phyloP scores from a whole-genome alignment of 495 filamentous ascomycete species.

The Tuber calosporum region DNA sequence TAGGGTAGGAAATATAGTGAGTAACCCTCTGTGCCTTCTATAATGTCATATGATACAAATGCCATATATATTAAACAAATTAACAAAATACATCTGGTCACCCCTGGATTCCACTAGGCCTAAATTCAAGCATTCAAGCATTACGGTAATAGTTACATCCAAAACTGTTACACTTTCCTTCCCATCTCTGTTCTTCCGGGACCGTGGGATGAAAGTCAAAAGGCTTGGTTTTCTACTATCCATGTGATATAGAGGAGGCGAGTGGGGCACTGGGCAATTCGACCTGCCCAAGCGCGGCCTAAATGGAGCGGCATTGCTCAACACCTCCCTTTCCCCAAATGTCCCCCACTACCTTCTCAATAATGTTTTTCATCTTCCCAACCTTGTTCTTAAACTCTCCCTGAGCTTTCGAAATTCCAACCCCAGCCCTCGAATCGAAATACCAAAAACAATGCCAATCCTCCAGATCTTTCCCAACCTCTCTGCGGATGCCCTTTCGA shows the following conservation, averaged over 20 bases:
- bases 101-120: no score
- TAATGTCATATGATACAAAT: no score
- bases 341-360: background rate
- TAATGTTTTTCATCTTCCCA: background rate
- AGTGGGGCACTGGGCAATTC: background rate
- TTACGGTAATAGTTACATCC: no score
- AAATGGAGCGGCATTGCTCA: background rate
- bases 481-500: background rate
- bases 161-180: no score
- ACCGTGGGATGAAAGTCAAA: background rate
- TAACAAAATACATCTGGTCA: no score
- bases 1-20: no score
- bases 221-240: background rate
- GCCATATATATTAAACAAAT: no score
- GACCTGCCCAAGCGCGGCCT: background rate
- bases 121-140: no score
- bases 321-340: slow-evolving; percentile 2
- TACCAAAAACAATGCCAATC: slow-evolving; percentile 10
- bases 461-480: background rate
- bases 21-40: no score
- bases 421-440: background rate
- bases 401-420: slow-evolving; percentile 8
- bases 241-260: background rate
- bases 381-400: background rate
- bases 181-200: no score